Evolutionary conservation across 441 rosid species (phyloP), one percentile per base, ranked within the genome.

Genomic region (Bocquillonia castaneifolia): DNA sequence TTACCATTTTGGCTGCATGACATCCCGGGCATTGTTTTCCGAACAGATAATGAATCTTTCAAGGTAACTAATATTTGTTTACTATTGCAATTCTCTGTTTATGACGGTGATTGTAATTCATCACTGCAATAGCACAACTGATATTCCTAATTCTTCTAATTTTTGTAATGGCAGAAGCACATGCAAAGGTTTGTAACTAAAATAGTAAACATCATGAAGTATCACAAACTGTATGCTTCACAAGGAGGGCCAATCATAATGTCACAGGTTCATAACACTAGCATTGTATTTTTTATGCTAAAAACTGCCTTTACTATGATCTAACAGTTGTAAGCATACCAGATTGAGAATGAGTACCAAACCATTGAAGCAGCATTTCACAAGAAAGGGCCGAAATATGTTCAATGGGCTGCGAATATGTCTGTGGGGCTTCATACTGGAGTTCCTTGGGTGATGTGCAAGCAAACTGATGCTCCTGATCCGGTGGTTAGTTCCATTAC

Each of bases 401-500:
- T 86, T 59, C 80, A 67, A 5, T 91, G 96, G 96, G 88, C 93
- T 1, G 94, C 88, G 17, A 63, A 77, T 52, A 55, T 91, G 88
- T 87, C 86, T 1, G 85, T 83, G 15, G 82, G 75, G 10, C 89
- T 84, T 65, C 72, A 86, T 0, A 86, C 93, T 17, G 91, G 92
- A 26, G 89, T 86, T 47, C 97, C 97, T 26, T 91, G 91, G 96
- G 77, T 84, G 37, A 91, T 89, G 96, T 88, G 92, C 60, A 91
- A 90, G 78, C 93, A 91, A 80, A 74, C 72, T 67, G 92, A 91
- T 69, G 96, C 91, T 59, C 91, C 94, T 23, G 84, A 84, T 65
- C 87, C 96, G 4, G 79, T 89, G 86, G 94, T 92, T 64, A 44
- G 83, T 78, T 59, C 74, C 44, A 60, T 42, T 15, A 0, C 31